A percentile compares a stretch with the other conserved stretches of the same genome.
phyloP scores from a whole-genome alignment of 257 asterid species.

The Nicotiana sylvestris region DNA sequence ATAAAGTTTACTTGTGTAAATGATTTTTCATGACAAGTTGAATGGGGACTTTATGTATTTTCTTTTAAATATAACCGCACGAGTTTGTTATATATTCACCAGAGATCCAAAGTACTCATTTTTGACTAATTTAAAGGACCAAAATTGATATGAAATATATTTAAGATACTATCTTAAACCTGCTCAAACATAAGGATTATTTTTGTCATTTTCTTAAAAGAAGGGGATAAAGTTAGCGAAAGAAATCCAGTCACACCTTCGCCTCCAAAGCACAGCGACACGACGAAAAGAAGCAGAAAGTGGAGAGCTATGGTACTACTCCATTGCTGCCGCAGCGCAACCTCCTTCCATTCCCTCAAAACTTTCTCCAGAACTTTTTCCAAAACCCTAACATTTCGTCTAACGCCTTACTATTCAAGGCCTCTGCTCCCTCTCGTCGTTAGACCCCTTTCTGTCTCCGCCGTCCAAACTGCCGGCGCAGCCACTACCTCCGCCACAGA shows the following conservation, averaged over 20 bases:
- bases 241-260: background rate
- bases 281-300: background rate
- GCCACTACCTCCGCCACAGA: slow-evolving; percentile 23
- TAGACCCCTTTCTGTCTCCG: slow-evolving; percentile 50
- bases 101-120: too few relatives aligned
- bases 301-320: slow-evolving; percentile 7
- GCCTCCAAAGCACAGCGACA: background rate
- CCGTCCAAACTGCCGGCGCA: slow-evolving; percentile 27
- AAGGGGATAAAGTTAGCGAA: background rate
- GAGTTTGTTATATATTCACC: too few relatives aligned
- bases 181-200: too few relatives aligned
- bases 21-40: too few relatives aligned
- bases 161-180: too few relatives aligned
- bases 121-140: too few relatives aligned
- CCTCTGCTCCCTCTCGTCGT: slow-evolving; percentile 29
- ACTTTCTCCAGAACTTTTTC: slow-evolving; percentile 31
- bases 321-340: slow-evolving; percentile 25
- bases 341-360: slow-evolving; percentile 34
- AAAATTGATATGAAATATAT: too few relatives aligned
- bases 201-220: background rate
- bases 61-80: too few relatives aligned
- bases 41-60: too few relatives aligned
- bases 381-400: slow-evolving; percentile 22
- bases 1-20: too few relatives aligned
- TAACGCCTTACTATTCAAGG: slow-evolving; percentile 10